phyloP scores from a whole-genome alignment of 2,329 filamentous ascomycete genomes.

The Cladophialophora exuberans region DNA sequence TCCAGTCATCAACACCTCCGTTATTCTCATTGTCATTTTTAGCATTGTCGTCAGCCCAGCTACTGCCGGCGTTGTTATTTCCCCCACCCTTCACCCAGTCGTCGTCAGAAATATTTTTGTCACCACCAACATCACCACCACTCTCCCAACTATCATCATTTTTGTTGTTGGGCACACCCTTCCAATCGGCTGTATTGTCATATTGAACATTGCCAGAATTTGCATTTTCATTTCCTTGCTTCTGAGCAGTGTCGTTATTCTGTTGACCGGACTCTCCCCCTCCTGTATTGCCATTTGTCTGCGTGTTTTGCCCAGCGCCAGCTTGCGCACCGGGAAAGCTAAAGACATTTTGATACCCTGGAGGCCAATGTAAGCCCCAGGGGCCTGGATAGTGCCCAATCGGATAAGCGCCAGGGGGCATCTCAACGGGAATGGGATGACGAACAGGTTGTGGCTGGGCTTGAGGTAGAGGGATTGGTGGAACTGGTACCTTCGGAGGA shows the following conservation, averaged over 20 bases:
- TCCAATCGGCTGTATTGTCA: not conserved
- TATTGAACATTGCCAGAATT: not conserved
- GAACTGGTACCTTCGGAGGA: not conserved
- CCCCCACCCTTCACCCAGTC: not conserved
- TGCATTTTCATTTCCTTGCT: not conserved
- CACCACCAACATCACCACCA: not conserved
- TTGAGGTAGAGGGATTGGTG: not conserved
- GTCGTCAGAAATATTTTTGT: not conserved
- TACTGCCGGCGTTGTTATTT: not conserved
- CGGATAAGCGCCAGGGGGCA: slow-evolving; percentile 11
- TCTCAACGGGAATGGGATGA: slow-evolving; percentile 5
- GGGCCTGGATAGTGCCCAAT: too few species aligned
- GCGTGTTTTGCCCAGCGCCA: too few species aligned
- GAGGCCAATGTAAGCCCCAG: too few species aligned
- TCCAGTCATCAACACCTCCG: too few species aligned
- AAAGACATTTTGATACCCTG: too few species aligned
- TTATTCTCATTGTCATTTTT: slow-evolving; percentile 10
- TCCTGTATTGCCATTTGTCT: too few species aligned
- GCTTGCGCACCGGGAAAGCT: too few species aligned
- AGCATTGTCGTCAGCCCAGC: not conserved
- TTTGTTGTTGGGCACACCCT: not conserved
- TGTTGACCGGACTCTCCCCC: not conserved
- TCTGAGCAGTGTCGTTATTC: not conserved
- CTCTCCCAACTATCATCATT: not conserved
- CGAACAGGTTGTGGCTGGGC: slow-evolving; percentile 4